These are phyloP conservation scores for Oldenlandia corymbosa DNA, from an alignment of 257 asterid genomes.

Conservation along the genomic window DNA sequence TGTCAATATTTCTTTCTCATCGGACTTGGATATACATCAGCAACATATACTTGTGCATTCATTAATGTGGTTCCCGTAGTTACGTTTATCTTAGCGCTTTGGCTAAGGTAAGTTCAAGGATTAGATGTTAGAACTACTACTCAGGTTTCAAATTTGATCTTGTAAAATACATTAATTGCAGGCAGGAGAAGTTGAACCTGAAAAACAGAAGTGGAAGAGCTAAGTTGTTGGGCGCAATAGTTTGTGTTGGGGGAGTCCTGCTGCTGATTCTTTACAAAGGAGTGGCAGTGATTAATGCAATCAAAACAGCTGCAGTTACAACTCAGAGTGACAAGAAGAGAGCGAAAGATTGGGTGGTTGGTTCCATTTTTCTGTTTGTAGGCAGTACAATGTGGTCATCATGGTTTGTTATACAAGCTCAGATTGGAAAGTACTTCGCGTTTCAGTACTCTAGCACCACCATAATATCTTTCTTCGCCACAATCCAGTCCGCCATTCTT, in stretches of 20 bases:
- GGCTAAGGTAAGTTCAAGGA: conserved; percentile 38
- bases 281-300: conserved; percentile 19
- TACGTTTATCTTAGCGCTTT: conserved; percentile 57
- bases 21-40: conserved; percentile 69
- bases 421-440: conserved; percentile 50
- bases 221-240: conserved; percentile 48
- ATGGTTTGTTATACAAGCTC: conserved; percentile 68
- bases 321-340: conserved; percentile 13
- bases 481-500: conserved; percentile 47
- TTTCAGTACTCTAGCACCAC: conserved; percentile 61
- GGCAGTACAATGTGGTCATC: conserved; percentile 64
- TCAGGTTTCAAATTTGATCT: not conserved
- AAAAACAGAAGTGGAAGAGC: conserved; percentile 51
- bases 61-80: conserved; percentile 60
- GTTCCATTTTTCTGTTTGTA: conserved; percentile 46
- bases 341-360: conserved; percentile 31
- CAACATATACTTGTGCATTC: conserved; percentile 75
- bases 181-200: conserved; percentile 59
- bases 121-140: too few relatives aligned
- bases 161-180: conserved; percentile 15
- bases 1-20: conserved; percentile 55
- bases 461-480: conserved; percentile 60
- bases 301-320: conserved; percentile 5
- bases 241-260: conserved; percentile 48
- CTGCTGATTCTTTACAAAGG: conserved; percentile 61